Evolutionary conservation across 768 basidiomycete genomes (phyloP), one percentile per base, ranked within the genome.

Genomic region (Mycena leptocephala): DNA sequence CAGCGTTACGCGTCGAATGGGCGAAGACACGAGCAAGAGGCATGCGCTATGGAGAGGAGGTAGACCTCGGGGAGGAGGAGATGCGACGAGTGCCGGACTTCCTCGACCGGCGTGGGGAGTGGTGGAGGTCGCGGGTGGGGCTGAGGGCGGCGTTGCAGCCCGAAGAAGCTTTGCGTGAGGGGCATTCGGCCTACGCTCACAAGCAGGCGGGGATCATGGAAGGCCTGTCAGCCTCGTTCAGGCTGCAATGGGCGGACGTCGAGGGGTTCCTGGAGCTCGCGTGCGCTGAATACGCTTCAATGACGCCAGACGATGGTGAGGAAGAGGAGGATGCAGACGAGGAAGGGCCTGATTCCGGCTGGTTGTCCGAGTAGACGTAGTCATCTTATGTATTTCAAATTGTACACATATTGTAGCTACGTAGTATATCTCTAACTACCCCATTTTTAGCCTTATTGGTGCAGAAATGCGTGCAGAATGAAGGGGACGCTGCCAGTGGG

Each of bases 61-160:
- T n/a, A n/a, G n/a, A n/a, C n/a, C 48, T 76, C 9, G 43, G n/a
- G n/a, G n/a, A 76, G 39, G 75, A 76, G 35, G 75, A 76, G 56
- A 76, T 76, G 75, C 75, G 75, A 16, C 70, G 75, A 4, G 66
- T 74, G 4, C 22, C 33, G 3, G 24, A 48, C 28, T 74, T 41
- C 65, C 56, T 68, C 13, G 43, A 39, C 28, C 56, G 72, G 53
- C 53, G 72, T 51, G 63, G 63, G 0, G 35, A 66, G 24, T 61
- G 65, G 72, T 75, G 74, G 67, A 26, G 35, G 14, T 53, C 51
- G 2, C 66, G 32, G 24, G 46, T 51, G 28, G 64, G 64, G 2
- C 5, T 51, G 46, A 30, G 64, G 2, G 53, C 26, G n/a, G 46
- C 18, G 0, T 5, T n/a, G 20, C 43, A 33, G 20, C 28, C 8